Percentiles rank a stretch among this genome's conserved stretches.
Conservation (phyloP, 257 asterid genomes). For the Ilex aquifolium region DNA sequence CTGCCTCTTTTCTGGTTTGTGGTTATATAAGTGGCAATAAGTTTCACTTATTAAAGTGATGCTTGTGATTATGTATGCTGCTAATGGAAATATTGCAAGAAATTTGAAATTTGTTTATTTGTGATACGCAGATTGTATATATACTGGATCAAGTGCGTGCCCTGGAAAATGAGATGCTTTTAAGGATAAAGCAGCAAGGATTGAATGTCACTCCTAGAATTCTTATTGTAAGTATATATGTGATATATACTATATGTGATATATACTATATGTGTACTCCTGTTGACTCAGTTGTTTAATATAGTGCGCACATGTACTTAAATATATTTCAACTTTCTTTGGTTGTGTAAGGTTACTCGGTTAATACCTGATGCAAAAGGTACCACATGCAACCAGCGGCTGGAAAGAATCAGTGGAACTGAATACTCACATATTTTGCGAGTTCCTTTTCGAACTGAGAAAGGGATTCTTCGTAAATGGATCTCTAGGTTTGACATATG, state of each 20-base stretch:
- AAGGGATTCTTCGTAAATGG: slow-evolving; percentile 85
- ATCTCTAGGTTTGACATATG: slow-evolving; percentile 95
- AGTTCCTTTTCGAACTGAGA: slow-evolving; percentile 76
- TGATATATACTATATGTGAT: background rate
- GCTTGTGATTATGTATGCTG: too few relatives aligned
- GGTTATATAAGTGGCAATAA: too few relatives aligned
- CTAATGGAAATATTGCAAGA: too few relatives aligned
- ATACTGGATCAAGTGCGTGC: slow-evolving; percentile 99
- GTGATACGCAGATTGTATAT: slow-evolving; percentile 62
- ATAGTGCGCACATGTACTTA: background rate
- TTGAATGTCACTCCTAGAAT: slow-evolving; percentile 69
- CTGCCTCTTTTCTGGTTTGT: background rate
- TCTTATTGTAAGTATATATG: slow-evolving; percentile 51
- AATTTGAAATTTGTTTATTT: background rate
- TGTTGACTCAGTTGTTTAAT: slow-evolving; percentile 1
- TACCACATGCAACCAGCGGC: slow-evolving; percentile 88
- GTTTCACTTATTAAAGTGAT: too few relatives aligned
- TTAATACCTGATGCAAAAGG: slow-evolving; percentile 96
- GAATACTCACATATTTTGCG: slow-evolving; percentile 87
- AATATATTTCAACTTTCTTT: slow-evolving; percentile 5
- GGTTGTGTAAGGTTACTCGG: slow-evolving; percentile 65
- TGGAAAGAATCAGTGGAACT: slow-evolving; percentile 80
- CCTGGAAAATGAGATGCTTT: slow-evolving; percentile 86
- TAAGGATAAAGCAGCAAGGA: slow-evolving; percentile 84
- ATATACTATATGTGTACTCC: background rate